These are phyloP conservation scores for Neurospora tetrasperma DNA, from an alignment of 495 filamentous ascomycete species.

Conservation along the genomic window DNA sequence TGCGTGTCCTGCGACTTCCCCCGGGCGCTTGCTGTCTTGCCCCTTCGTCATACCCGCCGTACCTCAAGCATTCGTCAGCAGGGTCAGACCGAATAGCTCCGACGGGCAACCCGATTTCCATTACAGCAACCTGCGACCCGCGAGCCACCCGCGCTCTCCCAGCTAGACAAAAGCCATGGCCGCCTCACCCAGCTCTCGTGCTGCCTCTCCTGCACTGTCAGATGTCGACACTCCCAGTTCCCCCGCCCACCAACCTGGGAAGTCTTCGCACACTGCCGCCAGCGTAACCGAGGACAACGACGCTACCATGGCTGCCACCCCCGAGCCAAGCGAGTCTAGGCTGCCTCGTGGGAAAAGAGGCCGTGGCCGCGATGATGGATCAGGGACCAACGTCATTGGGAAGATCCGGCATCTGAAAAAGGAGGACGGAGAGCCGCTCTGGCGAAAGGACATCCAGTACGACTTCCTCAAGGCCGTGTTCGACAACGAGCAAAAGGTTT, in stretches of 20 bases:
- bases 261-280: constrained; percentile 6
- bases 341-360: constrained; percentile 23
- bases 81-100: not conserved
- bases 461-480: constrained; percentile 90
- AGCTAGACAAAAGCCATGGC: constrained; percentile 16
- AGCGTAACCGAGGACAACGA: constrained; percentile 26
- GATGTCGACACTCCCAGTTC: constrained; percentile 24
- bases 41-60: not conserved
- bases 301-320: constrained; percentile 22
- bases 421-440: constrained; percentile 90
- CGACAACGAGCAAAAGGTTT: constrained; percentile 71
- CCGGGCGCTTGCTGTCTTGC: not conserved
- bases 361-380: constrained; percentile 22
- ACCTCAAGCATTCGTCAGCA: not conserved
- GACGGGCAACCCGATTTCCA: not conserved
- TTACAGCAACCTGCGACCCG: not conserved
- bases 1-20: not conserved
- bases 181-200: constrained; percentile 20
- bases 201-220: constrained; percentile 14
- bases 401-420: constrained; percentile 97
- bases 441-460: constrained; percentile 96
- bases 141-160: not conserved
- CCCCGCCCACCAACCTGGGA: constrained; percentile 8
- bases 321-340: constrained; percentile 20
- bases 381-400: constrained; percentile 48